Percentiles rank a stretch among this genome's conserved stretches.
These are phyloP conservation scores for Lithohypha guttulata DNA, from an alignment of 2,329 filamentous ascomycete species.

Conservation along the genomic window DNA sequence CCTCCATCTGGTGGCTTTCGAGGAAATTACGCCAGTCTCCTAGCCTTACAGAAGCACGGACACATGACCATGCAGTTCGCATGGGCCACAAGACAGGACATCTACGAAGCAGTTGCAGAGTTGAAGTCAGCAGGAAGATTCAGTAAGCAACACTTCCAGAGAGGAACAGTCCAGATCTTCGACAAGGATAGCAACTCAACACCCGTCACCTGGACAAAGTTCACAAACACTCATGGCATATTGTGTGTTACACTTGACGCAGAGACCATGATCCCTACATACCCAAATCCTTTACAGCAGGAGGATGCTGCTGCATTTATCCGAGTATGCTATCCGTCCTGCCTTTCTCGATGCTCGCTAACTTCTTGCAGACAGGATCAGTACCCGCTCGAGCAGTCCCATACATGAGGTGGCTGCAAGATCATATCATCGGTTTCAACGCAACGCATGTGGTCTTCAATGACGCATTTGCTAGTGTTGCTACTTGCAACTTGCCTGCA, in stretches of 20 bases:
- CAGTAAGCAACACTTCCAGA: background rate
- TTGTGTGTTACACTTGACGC: conserved; percentile 10
- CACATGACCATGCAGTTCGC: conserved; percentile 10
- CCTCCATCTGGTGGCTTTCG: conserved; percentile 12
- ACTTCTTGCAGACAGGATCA: conserved; percentile 1
- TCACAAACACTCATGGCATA: conserved; percentile 2
- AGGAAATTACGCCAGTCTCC: conserved; percentile 10
- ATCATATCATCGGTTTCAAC: conserved; percentile 8
- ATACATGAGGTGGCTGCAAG: background rate
- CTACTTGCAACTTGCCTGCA: conserved; percentile 7
- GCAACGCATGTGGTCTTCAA: conserved; percentile 13
- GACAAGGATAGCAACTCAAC: background rate
- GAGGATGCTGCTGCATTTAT: conserved; percentile 9
- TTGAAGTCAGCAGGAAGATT: background rate
- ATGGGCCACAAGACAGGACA: conserved; percentile 8
- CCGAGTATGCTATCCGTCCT: conserved; percentile 5
- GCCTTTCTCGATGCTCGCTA: conserved; percentile 1
- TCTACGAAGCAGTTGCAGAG: conserved; percentile 4
- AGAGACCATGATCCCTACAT: conserved; percentile 5
- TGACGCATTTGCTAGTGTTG: conserved; percentile 9
- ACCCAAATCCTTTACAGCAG: conserved; percentile 9
- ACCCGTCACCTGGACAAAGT: background rate
- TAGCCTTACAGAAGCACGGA: conserved; percentile 8
- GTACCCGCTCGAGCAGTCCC: background rate
- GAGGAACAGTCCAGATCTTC: conserved; percentile 1